Conservation (phyloP, 768 basidiomycete genomes). For the Multifurca ochricompacta region DNA sequence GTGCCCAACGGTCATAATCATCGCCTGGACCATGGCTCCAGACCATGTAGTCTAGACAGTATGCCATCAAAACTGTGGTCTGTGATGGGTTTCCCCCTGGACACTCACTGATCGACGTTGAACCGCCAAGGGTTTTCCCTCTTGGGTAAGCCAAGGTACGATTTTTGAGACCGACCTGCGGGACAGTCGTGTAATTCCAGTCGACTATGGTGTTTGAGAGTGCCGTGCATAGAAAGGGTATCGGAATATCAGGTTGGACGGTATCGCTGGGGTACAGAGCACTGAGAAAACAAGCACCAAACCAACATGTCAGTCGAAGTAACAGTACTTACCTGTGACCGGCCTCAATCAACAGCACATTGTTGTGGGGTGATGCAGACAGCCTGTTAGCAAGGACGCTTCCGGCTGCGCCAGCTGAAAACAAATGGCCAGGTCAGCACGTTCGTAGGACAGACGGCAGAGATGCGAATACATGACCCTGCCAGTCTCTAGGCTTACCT, state of each 20-base stretch:
- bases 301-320: not conserved
- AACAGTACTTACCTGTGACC: not conserved
- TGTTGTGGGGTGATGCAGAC: not conserved
- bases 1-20: slow-evolving; percentile 11
- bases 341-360: not conserved
- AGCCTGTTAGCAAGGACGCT: slow-evolving; percentile 1
- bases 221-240: slow-evolving; percentile 17
- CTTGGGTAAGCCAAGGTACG: slow-evolving; percentile 22
- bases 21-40: slow-evolving; percentile 11
- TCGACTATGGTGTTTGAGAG: slow-evolving; percentile 18
- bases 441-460: no score
- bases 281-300: not conserved
- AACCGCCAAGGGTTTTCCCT: slow-evolving; percentile 25
- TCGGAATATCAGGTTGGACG: slow-evolving; percentile 15
- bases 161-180: slow-evolving; percentile 21
- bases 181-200: slow-evolving; percentile 27
- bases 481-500: not conserved
- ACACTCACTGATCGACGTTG: slow-evolving; percentile 23
- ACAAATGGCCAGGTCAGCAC: not conserved
- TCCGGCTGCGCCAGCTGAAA: not conserved
- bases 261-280: not conserved
- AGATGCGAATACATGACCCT: no score
- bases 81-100: not conserved
- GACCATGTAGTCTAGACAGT: slow-evolving; percentile 6
- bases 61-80: not conserved